Base-by-base conservation (phyloP, 2,329 filamentous ascomycete species). In the Pseudogymnoascus sp. region DNA sequence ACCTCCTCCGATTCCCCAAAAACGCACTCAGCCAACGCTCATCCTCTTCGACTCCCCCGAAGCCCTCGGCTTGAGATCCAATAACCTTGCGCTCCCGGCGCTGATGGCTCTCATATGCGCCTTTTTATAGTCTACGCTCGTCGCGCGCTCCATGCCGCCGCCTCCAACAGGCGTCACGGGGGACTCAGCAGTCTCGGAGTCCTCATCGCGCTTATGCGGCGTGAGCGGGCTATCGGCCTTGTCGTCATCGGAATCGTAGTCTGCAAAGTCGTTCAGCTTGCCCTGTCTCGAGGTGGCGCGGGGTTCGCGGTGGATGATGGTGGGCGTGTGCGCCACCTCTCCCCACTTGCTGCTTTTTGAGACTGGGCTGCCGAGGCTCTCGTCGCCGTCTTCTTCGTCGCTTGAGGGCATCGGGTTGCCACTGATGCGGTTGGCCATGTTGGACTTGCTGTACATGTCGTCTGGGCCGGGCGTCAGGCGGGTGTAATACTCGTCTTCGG, bases 401-500 rank as follows among this genome's bases (percentile, higher is more conserved):
- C 83, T 84, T 60, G 82, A 85, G 33, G 72, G 73, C 68, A 81
- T 75, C 7, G 77, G 71, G 41, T 76, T 76, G 65, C 77, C 80
- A 65, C 76, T 79, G 65, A 37, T 38, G 15, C 72, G 71, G 7
- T 69, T 68, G 18, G 80, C 78, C 62, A 79, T 77, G 9, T 75
- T 75, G 5, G 53, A 12, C 18, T 68, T 67, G 58, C 63, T 69
- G 22, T 65, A 65, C 58, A 66, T 39, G 28, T 71, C 69, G 18
- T 70, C 67, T 6, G 68, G 69, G 1, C 72, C 74, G 50, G 75
- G 76, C 9, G 75, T 78, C 59, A 82, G 75, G 25, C 80, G 80
- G 62, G 81, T 83, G 63, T 91, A 80, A 68, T 91, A 91, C 68
- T 94, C 89, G 63, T 93, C 90, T 63, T 91, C 87, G 14, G 80